A percentile compares a stretch with the other conserved stretches of the same genome.
These are phyloP conservation scores for Microdochium bolleyi DNA, from an alignment of 2,329 filamentous ascomycete species.

Conservation along the genomic window DNA sequence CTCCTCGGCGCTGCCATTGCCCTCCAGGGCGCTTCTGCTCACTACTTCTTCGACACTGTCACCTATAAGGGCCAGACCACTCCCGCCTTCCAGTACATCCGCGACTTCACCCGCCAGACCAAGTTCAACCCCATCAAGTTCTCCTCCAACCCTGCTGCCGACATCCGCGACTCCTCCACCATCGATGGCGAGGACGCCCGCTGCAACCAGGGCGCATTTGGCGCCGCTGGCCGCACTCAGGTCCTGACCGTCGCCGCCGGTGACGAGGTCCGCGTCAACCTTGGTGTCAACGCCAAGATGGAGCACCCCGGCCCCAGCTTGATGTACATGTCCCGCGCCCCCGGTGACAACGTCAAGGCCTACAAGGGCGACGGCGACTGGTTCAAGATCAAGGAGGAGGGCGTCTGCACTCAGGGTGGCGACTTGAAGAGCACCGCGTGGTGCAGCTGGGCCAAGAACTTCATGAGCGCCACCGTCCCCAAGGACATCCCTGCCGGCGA, in stretches of 20 bases:
- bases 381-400: slow-evolving; percentile 10
- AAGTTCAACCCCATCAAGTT: slow-evolving; percentile 19
- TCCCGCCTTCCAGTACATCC: slow-evolving; percentile 12
- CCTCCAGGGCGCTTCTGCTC: slow-evolving; percentile 13
- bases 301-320: slow-evolving; percentile 1
- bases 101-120: slow-evolving; percentile 13
- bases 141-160: slow-evolving; percentile 12
- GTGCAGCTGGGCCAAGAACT: slow-evolving; percentile 10
- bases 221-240: slow-evolving; percentile 1
- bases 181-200: slow-evolving; percentile 13
- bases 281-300: slow-evolving; percentile 2
- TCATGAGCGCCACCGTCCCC: slow-evolving; percentile 22
- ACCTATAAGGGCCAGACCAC: slow-evolving; percentile 13
- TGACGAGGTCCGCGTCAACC: background rate
- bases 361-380: slow-evolving; percentile 19
- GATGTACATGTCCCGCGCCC: background rate
- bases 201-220: slow-evolving; percentile 19
- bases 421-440: slow-evolving; percentile 2
- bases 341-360: slow-evolving; percentile 7
- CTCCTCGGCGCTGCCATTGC: slow-evolving; percentile 9
- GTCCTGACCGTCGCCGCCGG: slow-evolving; percentile 1
- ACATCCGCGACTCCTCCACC: slow-evolving; percentile 13
- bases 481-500: slow-evolving; percentile 20
- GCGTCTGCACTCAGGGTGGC: background rate
- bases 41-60: slow-evolving; percentile 19